Conservation (phyloP, 2,329 filamentous ascomycete genomes). For the Xylariaceae sp. region DNA sequence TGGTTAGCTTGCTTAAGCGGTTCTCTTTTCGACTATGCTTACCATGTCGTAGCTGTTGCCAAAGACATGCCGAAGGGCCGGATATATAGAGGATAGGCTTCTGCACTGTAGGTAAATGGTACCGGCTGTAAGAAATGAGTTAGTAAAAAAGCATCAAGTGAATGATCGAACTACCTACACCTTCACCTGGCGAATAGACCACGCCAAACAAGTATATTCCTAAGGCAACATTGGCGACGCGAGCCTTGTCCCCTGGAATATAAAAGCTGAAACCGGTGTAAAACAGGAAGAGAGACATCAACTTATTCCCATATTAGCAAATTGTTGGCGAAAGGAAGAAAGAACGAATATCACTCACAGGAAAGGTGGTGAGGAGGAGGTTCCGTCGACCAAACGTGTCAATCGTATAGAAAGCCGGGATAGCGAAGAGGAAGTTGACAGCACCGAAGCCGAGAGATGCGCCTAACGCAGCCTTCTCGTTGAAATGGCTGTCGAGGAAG, state of each 20-base stretch:
- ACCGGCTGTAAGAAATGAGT: slow-evolving; percentile 48
- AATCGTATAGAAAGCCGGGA: slow-evolving; percentile 69
- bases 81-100: slow-evolving; percentile 69
- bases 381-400: slow-evolving; percentile 71
- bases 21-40: not conserved
- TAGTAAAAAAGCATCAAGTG: not conserved
- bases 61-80: slow-evolving; percentile 67
- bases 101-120: slow-evolving; percentile 70
- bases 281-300: slow-evolving; percentile 62
- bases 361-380: slow-evolving; percentile 68
- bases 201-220: slow-evolving; percentile 58
- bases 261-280: slow-evolving; percentile 55
- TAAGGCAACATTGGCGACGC: slow-evolving; percentile 52
- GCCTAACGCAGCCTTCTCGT: slow-evolving; percentile 56
- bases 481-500: slow-evolving; percentile 61
- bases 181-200: slow-evolving; percentile 65
- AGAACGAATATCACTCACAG: slow-evolving; percentile 37
- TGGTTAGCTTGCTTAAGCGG: not conserved
- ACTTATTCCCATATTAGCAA: slow-evolving; percentile 30
- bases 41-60: slow-evolving; percentile 58
- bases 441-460: slow-evolving; percentile 69
- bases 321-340: not conserved
- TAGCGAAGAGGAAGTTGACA: slow-evolving; percentile 69
- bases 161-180: slow-evolving; percentile 44
- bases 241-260: slow-evolving; percentile 47